Conservation (phyloP, 371 early-diverging fungal genomes). For the Mucor saturninus region DNA sequence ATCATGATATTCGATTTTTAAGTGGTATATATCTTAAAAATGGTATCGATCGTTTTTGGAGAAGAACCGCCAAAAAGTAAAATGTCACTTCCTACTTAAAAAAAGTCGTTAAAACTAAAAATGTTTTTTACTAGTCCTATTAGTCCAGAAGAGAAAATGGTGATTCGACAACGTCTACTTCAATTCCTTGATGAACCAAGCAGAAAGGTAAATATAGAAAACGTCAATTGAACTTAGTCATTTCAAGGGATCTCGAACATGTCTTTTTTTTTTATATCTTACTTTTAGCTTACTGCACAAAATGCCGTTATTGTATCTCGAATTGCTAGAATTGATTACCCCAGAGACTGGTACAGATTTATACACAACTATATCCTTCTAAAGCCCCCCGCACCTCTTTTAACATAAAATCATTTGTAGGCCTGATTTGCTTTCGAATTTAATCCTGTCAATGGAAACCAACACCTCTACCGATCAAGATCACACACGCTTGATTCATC, state of each 20-base stretch:
- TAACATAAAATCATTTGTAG: not conserved
- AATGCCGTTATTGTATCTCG: slow-evolving; percentile 78
- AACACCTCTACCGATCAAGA: slow-evolving; percentile 42
- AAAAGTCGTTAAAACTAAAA: slow-evolving; percentile 6
- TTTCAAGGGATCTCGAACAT: no score
- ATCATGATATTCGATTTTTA: slow-evolving; percentile 74
- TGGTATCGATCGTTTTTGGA: slow-evolving; percentile 90
- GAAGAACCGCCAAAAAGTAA: slow-evolving; percentile 77
- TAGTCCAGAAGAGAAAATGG: slow-evolving; percentile 67
- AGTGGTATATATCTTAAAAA: slow-evolving; percentile 87
- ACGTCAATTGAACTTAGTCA: no score
- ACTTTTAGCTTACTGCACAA: slow-evolving; percentile 68
- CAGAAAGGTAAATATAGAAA: slow-evolving; percentile 56
- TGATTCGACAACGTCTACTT: slow-evolving; percentile 64
- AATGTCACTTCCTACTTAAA: slow-evolving; percentile 15
- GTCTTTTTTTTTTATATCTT: not conserved
- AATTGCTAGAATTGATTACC: slow-evolving; percentile 83
- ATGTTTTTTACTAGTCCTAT: slow-evolving; percentile 56
- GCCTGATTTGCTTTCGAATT: slow-evolving; percentile 71
- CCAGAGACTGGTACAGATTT: slow-evolving; percentile 63
- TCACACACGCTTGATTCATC: slow-evolving; percentile 57
- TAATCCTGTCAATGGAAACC: slow-evolving; percentile 68
- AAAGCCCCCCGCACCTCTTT: no score
- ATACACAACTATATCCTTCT: no score
- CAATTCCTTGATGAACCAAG: slow-evolving; percentile 70